Base-by-base conservation (phyloP, 306 rosid genomes). In the Dalbergia cultrata region DNA sequence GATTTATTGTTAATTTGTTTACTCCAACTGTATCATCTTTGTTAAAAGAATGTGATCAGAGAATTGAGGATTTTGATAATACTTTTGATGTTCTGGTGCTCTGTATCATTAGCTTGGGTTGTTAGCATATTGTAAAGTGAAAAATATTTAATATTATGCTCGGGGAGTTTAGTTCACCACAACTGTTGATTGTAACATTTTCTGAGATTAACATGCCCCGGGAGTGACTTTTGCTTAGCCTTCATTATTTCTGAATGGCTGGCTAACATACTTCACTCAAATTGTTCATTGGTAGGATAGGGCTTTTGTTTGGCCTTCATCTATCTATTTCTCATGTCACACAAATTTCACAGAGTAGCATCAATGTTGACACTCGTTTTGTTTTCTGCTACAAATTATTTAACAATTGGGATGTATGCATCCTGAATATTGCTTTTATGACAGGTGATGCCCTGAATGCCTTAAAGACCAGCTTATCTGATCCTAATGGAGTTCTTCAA, bases 381-480 rank as follows among this genome's bases (percentile, higher is more conserved):
- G 39, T 70, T 53, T 43, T 52, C n/a, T 44, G 52, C 13, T 45
- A 35, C 50, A 45, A 0, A 43, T n/a, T 34, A 7, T 59, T 49
- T 76, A 37, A 43, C 64, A 12, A 65, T 33, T 60, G 31, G 31
- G 70, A 35, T 74, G 68, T 72, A 92, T 94, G 91, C 97, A 92
- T 83, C 94, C 90, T 74, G 88, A 90, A 79, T 22, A 17, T 34
- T 77, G 44, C 17, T 9, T 69, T 34, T 19, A 43, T 21, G 57
- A 68, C 86, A 91, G 96, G 88, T 33, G 97, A 93, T 65, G 97
- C 94, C 21, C 75, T 93, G 82, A 74, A 37, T 75, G 86, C 89
- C 10, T 81, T 91, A 50, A 93, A 77, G 86, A 61, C 67, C 63
- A 80, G 8, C 76, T 22, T 93, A 77, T 54, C 0, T 10, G 97